Conservation (phyloP, 1,284 basidiomycete species). For the Ceratobasidium sp. region DNA sequence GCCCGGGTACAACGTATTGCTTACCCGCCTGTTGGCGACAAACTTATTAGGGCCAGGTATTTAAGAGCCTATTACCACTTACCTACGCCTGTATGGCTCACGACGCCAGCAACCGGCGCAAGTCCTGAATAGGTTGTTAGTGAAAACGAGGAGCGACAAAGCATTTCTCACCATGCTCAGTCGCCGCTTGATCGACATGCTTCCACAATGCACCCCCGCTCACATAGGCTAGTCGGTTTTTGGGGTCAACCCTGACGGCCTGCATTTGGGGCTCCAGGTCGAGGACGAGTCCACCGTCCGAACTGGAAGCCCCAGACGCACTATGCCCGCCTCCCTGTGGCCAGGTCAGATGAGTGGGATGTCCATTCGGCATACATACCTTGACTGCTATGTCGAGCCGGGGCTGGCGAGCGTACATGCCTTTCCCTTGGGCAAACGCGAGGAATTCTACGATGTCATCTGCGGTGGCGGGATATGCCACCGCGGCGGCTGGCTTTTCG, state of each 20-base stretch:
- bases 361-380: not conserved
- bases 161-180: slow-evolving; percentile 34
- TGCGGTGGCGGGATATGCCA: not conserved
- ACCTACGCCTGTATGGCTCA: slow-evolving; percentile 59
- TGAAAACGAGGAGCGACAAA: slow-evolving; percentile 51
- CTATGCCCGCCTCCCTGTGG: slow-evolving; percentile 40
- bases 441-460: slow-evolving; percentile 5
- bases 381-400: slow-evolving; percentile 32
- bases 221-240: slow-evolving; percentile 37
- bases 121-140: slow-evolving; percentile 47
- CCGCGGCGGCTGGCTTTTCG: not conserved
- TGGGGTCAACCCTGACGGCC: slow-evolving; percentile 37
- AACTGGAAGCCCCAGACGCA: slow-evolving; percentile 25
- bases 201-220: slow-evolving; percentile 41
- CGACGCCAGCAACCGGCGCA: slow-evolving; percentile 32
- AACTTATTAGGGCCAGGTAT: too few relatives aligned
- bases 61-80: too few relatives aligned
- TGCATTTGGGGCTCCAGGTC: slow-evolving; percentile 40
- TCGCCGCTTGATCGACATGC: slow-evolving; percentile 42
- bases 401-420: not conserved
- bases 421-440: slow-evolving; percentile 20
- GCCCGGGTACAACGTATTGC: not conserved
- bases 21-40: not conserved
- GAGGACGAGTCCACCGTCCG: slow-evolving; percentile 40
- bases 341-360: not conserved